Evolutionary conservation across 108 stramenopile genomes (phyloP), one percentile per base, ranked within the genome.

Genomic region (Cyclotella cryptica): DNA sequence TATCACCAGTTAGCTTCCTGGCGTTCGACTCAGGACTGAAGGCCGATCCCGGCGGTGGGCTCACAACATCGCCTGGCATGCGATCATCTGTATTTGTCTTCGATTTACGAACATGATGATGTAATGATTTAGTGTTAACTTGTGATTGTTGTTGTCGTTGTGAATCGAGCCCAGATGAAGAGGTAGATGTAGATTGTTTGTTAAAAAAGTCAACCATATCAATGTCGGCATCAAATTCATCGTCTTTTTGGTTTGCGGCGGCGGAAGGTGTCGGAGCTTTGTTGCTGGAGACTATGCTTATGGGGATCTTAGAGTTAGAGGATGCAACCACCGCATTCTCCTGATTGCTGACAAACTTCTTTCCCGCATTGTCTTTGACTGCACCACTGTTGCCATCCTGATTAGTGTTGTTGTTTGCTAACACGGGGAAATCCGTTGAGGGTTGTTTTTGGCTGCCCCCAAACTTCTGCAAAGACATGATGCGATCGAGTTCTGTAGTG

Each of bases 161-260:
- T 17, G 8, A 51, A 19, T 4, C 53, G 13, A 29, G 29, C 22
- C 60, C 58, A 11, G 68, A 12, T 24, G 76, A 43, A 18, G 68
- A 24, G 12, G 58, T 43, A 3, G 58, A n/a, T 22, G 66, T 28
- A 15, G 66, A 21, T 41, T 81, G 73, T 0, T 72, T 73, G 26
- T 70, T 69, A 57, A 81, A 81, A 44, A 81, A 81, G 58, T 74
- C 80, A 13, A 81, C 80, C 80, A 81, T 81, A 35, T 74, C 80
- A 61, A 81, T 81, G 42, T 81, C 80, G 4, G 80, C 80, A 68
- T 81, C 80, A 40, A 81, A 81, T 74, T 81, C 73, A 65, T 81
- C 80, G 27, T 81, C 73, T 21, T 64, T 67, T 49, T 72, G 72
- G 14, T 44, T 45, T 14, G 46, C n/a, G n/a, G 15, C 15, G 60